Conservation (phyloP, 2,329 filamentous ascomycete genomes). For the Fusarium newnesense region DNA sequence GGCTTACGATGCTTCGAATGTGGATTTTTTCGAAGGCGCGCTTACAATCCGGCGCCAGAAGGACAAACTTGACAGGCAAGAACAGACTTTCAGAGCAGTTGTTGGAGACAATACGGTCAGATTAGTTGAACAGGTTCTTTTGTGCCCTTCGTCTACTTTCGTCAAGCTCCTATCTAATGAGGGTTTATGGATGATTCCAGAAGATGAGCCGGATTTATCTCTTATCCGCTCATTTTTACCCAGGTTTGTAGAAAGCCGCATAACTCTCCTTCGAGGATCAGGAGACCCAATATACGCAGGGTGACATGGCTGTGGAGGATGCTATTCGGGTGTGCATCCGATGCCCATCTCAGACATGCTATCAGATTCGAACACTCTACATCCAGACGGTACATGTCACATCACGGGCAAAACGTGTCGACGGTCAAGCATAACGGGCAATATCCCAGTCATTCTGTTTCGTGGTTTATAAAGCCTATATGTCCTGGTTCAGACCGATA, state of each 20-base stretch:
- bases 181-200: too few species aligned
- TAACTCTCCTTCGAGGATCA: too few species aligned
- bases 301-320: too few species aligned
- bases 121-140: accelerated
- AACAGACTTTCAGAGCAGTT: background rate
- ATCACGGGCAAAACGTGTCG: accelerated
- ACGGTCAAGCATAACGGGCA: background rate
- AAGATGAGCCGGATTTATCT: too few species aligned
- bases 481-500: background rate
- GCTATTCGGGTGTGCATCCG: accelerated
- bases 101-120: background rate
- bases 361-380: too few species aligned
- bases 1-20: background rate
- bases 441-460: background rate
- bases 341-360: background rate
- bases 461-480: background rate
- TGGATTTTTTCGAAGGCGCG: background rate
- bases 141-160: background rate
- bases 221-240: too few species aligned
- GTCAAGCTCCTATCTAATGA: background rate
- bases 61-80: background rate
- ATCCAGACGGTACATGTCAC: too few species aligned
- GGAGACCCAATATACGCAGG: too few species aligned
- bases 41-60: background rate
- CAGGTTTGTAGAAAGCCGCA: too few species aligned